Evolutionary conservation across 2,329 filamentous ascomycete species (phyloP).

Genomic region (Fusarium scirpi): DNA sequence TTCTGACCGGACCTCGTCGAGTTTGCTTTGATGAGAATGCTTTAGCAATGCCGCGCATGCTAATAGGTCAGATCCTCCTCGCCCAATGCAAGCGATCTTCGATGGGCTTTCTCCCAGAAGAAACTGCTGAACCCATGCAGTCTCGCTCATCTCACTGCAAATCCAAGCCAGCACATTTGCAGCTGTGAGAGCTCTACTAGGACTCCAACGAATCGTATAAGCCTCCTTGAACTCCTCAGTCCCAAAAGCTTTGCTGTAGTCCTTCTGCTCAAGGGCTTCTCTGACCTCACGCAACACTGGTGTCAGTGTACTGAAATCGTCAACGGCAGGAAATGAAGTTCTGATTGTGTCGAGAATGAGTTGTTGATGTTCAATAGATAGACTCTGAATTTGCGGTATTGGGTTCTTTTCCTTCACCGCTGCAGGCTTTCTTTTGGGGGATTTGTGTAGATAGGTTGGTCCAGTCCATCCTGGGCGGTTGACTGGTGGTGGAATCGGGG

Average conservation of each 20-base stretch:
- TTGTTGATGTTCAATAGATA: conserved; percentile 5
- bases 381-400: background rate
- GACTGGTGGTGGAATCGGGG: conserved; percentile 10
- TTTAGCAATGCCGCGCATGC: background rate
- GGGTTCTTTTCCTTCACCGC: background rate
- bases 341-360: conserved; percentile 23
- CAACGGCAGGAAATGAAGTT: background rate
- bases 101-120: background rate
- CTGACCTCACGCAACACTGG: conserved; percentile 9
- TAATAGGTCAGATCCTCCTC: conserved; percentile 10
- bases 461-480: conserved; percentile 19
- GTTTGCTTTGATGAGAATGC: background rate
- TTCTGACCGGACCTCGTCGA: background rate
- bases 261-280: conserved; percentile 15
- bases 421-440: background rate
- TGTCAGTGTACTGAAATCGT: conserved; percentile 5
- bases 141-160: conserved; percentile 10
- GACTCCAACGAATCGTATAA: conserved; percentile 16
- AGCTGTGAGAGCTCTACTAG: background rate
- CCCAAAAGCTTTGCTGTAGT: conserved; percentile 7
- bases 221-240: conserved; percentile 9
- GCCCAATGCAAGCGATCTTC: background rate
- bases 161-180: conserved; percentile 16
- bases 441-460: conserved; percentile 18
- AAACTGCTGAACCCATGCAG: conserved; percentile 2